phyloP scores from a whole-genome alignment of 257 asterid genomes.

The Nicotiana tabacum region DNA sequence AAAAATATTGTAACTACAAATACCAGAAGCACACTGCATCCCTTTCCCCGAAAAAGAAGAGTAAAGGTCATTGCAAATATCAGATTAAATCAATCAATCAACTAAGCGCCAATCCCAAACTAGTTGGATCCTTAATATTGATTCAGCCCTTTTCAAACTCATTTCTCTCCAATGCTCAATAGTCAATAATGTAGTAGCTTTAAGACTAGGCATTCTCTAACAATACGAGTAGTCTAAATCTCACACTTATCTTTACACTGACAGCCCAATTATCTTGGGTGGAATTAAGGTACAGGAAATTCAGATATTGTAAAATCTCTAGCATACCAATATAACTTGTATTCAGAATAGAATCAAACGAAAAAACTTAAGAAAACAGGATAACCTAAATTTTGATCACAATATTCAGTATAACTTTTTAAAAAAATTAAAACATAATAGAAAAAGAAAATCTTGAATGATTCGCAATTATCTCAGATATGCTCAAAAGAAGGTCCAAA shows the following conservation, averaged over 20 bases:
- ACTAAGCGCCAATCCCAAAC: background rate
- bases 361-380: background rate
- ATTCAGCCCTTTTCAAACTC: background rate
- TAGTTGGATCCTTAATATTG: background rate
- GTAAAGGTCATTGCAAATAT: background rate
- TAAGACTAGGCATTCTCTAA: background rate
- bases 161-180: background rate
- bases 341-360: background rate
- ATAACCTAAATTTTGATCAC: background rate
- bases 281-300: background rate
- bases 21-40: background rate
- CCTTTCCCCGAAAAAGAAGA: background rate
- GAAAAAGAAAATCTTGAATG: background rate
- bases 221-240: background rate
- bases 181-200: background rate
- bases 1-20: background rate
- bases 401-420: background rate
- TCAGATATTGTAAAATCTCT: background rate
- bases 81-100: background rate
- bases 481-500: background rate
- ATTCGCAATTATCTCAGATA: background rate
- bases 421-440: background rate
- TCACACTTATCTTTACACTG: background rate
- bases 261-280: background rate
- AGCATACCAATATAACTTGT: background rate